Evolutionary conservation across 2,329 filamentous ascomycete species (phyloP).

Genomic region (Didymella keratinophila): DNA sequence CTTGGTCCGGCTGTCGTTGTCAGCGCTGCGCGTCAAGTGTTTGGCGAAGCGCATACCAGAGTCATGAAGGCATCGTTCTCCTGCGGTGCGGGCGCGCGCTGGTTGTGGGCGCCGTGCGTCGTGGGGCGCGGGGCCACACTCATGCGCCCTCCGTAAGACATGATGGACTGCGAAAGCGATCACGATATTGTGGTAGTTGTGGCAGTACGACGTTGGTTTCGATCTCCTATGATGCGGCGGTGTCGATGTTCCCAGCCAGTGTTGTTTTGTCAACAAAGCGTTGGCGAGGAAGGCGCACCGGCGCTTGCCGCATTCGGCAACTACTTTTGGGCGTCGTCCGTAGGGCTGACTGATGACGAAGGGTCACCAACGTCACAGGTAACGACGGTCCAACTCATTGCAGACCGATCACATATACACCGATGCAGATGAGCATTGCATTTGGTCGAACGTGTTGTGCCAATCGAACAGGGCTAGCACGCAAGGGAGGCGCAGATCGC

Average conservation of each 20-base stretch:
- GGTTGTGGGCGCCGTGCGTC: constrained; percentile 43
- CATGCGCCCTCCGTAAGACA: constrained; percentile 61
- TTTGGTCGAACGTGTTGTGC: not conserved
- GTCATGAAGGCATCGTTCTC: constrained; percentile 61
- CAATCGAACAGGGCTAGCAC: not conserved
- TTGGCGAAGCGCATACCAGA: constrained; percentile 47
- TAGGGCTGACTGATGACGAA: not conserved
- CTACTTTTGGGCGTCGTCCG: constrained; percentile 11
- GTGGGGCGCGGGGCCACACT: constrained; percentile 57
- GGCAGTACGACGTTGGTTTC: constrained; percentile 4
- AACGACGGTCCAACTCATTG: not conserved
- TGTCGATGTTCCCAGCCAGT: constrained; percentile 13
- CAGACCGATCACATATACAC: not conserved
- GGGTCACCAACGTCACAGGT: not conserved
- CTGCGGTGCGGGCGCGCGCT: constrained; percentile 52
- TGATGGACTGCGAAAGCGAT: constrained; percentile 30
- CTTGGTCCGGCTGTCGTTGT: constrained; percentile 65
- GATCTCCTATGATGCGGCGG: constrained; percentile 6
- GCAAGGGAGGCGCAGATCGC: not conserved
- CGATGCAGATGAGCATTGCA: not conserved
- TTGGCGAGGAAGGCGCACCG: constrained; percentile 15
- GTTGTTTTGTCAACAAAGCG: constrained; percentile 28
- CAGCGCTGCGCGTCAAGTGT: constrained; percentile 19
- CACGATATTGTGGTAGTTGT: not conserved
- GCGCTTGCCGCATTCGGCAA: constrained; percentile 22